phyloP scores from a whole-genome alignment of 768 basidiomycete species.

The Mycena floridula region DNA sequence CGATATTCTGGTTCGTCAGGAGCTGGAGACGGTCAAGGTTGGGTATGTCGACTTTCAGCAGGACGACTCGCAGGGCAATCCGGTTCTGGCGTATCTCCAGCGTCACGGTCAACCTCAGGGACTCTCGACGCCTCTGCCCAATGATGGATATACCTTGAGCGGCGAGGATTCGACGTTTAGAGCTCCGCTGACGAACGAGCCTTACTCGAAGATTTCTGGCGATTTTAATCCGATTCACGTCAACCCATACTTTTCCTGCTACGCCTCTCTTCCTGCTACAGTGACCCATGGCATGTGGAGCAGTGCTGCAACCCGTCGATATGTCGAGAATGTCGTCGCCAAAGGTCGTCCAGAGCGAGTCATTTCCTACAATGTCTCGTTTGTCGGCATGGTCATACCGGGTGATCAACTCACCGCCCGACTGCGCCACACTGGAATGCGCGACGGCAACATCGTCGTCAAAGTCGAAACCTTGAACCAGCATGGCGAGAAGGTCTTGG shows the following conservation, averaged over 20 bases:
- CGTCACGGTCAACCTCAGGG: conserved; percentile 84
- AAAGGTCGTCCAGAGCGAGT: conserved; percentile 91
- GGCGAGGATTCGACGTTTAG: conserved; percentile 60
- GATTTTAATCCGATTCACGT: conserved; percentile 99
- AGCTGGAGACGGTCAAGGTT: conserved; percentile 81
- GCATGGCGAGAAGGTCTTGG: conserved; percentile 85
- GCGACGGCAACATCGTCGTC: conserved; percentile 88
- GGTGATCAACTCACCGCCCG: conserved; percentile 82
- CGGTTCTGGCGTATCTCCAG: conserved; percentile 87
- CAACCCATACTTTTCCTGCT: conserved; percentile 97
- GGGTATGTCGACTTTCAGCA: conserved; percentile 82
- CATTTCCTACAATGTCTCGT: conserved; percentile 84
- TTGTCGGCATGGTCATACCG: conserved; percentile 96
- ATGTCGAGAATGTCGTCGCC: conserved; percentile 90
- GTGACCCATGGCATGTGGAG: conserved; percentile 99
- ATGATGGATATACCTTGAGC: conserved; percentile 81
- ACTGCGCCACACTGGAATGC: conserved; percentile 88
- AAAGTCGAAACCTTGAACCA: conserved; percentile 82
- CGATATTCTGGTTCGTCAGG: conserved; percentile 81
- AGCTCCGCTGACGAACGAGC: conserved; percentile 88
- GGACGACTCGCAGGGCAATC: conserved; percentile 88
- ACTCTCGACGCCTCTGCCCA: conserved; percentile 67
- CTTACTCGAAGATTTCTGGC: conserved; percentile 92
- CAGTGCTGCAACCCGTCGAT: conserved; percentile 88
- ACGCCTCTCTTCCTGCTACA: conserved; percentile 87